These are phyloP conservation scores for Mercurialis annua DNA, from an alignment of 345 rosid genomes.

Conservation along the genomic window DNA sequence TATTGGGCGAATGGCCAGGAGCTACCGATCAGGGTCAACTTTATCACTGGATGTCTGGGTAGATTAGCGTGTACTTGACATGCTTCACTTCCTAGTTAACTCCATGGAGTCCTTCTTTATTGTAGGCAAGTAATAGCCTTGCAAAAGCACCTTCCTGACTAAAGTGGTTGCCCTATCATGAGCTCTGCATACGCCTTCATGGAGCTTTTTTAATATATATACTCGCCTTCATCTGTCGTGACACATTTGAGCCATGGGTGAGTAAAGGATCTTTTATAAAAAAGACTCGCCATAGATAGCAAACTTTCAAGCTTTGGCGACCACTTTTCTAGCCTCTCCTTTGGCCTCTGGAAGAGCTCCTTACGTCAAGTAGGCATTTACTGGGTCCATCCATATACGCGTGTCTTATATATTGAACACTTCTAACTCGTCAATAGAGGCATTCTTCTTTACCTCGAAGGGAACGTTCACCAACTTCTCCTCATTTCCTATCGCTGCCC, in stretches of 20 bases:
- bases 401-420: neutral
- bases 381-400: neutral
- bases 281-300: neutral
- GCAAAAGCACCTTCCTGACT: neutral
- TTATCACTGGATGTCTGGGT: neutral
- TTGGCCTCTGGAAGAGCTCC: neutral
- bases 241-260: neutral
- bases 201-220: neutral
- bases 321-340: neutral
- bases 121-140: neutral
- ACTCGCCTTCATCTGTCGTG: neutral
- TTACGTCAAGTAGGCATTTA: neutral
- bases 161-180: neutral
- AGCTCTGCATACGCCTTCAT: neutral
- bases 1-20: neutral
- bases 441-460: neutral
- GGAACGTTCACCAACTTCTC: too few relatives aligned
- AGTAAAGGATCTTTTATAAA: neutral
- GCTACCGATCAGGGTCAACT: neutral
- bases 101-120: neutral
- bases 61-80: neutral
- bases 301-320: neutral
- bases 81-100: neutral
- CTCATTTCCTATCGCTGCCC: too few relatives aligned
- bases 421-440: neutral